Evolutionary conservation across 1,284 basidiomycete species (phyloP).

Genomic region (Ganoderma resinaceum): DNA sequence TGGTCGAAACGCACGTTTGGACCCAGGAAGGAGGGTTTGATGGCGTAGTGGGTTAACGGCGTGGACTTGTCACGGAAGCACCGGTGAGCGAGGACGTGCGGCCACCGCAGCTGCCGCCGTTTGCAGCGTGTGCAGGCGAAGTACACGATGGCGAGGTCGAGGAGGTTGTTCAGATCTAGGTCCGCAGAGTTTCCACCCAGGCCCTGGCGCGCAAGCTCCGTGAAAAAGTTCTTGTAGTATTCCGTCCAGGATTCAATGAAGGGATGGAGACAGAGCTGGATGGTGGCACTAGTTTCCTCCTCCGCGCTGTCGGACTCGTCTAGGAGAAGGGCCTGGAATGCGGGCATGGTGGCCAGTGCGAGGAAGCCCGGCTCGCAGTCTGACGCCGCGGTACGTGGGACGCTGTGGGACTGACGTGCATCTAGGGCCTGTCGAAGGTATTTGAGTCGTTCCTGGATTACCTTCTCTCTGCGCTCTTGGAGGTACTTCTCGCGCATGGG

Average conservation of each 20-base stretch:
- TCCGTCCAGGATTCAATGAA: background rate
- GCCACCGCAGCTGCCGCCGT: slow-evolving; percentile 12
- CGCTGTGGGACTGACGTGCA: background rate
- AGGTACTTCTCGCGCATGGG: background rate
- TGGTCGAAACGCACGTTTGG: background rate
- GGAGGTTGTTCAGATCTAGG: background rate
- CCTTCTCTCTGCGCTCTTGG: too few species aligned
- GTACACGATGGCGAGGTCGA: slow-evolving; percentile 12
- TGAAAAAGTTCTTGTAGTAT: background rate
- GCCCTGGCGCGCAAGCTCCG: background rate
- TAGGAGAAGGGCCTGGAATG: background rate
- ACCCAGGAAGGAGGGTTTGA: background rate
- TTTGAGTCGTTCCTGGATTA: background rate
- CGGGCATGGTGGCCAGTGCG: background rate
- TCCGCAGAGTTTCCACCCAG: background rate
- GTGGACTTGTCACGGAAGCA: slow-evolving; percentile 10
- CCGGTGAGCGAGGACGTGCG: slow-evolving; percentile 14
- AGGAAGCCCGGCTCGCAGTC: background rate
- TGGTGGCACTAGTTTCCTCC: too few species aligned
- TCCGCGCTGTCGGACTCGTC: background rate
- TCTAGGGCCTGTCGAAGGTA: background rate
- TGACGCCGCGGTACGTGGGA: background rate
- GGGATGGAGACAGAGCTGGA: background rate
- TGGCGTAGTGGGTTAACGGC: background rate
- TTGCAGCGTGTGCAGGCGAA: slow-evolving; percentile 16